Conservation (phyloP, 225 moss, liverwort and hornwort species). For the Physcomitrellopsis africana region DNA sequence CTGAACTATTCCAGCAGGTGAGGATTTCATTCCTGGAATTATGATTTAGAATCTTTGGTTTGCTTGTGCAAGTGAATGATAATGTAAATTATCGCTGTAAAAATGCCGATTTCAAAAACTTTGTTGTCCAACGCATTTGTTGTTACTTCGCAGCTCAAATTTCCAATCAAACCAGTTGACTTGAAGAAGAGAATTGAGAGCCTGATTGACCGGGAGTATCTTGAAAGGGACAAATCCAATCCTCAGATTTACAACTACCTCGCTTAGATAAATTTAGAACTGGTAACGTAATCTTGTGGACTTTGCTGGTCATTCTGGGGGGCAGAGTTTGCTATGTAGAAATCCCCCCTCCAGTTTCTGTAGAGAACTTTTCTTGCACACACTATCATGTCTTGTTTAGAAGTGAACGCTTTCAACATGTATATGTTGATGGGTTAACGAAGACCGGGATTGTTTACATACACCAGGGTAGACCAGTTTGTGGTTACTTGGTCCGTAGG, state of each 20-base stretch:
- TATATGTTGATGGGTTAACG: constrained; percentile 36
- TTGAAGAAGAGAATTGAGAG: constrained; percentile 77
- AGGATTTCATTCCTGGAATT: constrained; percentile 17
- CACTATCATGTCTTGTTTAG: constrained; percentile 31
- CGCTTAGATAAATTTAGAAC: constrained; percentile 46
- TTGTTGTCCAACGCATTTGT: constrained; percentile 20
- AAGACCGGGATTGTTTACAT: constrained; percentile 38
- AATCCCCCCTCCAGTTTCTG: constrained; percentile 41
- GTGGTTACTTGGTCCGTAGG: constrained; percentile 35
- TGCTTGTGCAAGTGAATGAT: neutral
- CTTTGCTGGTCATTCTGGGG: constrained; percentile 35
- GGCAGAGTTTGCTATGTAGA: constrained; percentile 44
- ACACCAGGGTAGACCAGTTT: constrained; percentile 29
- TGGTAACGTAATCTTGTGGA: constrained; percentile 49
- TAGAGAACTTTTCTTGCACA: constrained; percentile 54
- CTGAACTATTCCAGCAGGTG: constrained; percentile 72
- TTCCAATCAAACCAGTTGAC: constrained; percentile 73
- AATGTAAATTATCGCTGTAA: neutral
- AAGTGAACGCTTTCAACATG: constrained; percentile 34
- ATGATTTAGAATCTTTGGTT: neutral
- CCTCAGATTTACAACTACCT: constrained; percentile 76
- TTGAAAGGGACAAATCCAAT: constrained; percentile 73
- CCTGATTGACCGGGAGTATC: constrained; percentile 70
- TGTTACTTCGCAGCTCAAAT: constrained; percentile 54
- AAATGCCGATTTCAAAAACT: neutral